A percentile compares a stretch with the other conserved stretches of the same genome.
phyloP scores from a whole-genome alignment of 805 yeast species.

The Candida broadrunensis region DNA sequence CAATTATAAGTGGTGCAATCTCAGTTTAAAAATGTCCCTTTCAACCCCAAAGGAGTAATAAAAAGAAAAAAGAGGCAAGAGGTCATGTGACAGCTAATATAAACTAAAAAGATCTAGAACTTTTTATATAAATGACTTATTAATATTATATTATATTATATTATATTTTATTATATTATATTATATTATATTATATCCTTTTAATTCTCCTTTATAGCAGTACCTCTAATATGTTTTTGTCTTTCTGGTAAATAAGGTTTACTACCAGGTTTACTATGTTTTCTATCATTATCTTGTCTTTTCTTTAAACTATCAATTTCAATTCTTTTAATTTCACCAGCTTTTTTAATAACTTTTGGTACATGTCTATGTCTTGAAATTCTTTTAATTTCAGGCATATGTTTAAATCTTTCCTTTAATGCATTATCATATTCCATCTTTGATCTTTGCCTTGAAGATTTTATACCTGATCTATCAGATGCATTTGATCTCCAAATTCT shows the following conservation, averaged over 20 bases:
- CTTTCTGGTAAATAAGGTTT: conserved; percentile 68
- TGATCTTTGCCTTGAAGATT: conserved; percentile 73
- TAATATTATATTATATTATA: too few relatives aligned
- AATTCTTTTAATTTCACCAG: conserved; percentile 75
- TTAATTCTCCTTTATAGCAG: conserved; percentile 54
- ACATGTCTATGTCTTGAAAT: conserved; percentile 90
- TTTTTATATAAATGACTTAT: too few relatives aligned
- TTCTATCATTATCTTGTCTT: conserved; percentile 79
- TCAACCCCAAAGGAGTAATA: too few relatives aligned
- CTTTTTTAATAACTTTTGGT: conserved; percentile 84
- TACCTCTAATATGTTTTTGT: conserved; percentile 81
- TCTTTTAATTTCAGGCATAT: conserved; percentile 94
- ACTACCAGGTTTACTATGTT: conserved; percentile 65
- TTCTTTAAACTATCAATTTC: conserved; percentile 74
- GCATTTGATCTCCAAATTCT: conserved; percentile 91
- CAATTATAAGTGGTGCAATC: too few relatives aligned
- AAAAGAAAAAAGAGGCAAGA: too few relatives aligned
- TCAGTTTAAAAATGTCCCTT: too few relatives aligned
- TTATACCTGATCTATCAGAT: conserved; percentile 77
- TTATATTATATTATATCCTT: too few relatives aligned
- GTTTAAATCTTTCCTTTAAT: conserved; percentile 85
- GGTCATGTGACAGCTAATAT: too few relatives aligned
- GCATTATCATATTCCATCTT: conserved; percentile 90
- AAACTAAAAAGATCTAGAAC: too few relatives aligned
- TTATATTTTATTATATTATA: too few relatives aligned